Conservation (phyloP, 305 asterid genomes). For the Fraxinus platypoda region DNA sequence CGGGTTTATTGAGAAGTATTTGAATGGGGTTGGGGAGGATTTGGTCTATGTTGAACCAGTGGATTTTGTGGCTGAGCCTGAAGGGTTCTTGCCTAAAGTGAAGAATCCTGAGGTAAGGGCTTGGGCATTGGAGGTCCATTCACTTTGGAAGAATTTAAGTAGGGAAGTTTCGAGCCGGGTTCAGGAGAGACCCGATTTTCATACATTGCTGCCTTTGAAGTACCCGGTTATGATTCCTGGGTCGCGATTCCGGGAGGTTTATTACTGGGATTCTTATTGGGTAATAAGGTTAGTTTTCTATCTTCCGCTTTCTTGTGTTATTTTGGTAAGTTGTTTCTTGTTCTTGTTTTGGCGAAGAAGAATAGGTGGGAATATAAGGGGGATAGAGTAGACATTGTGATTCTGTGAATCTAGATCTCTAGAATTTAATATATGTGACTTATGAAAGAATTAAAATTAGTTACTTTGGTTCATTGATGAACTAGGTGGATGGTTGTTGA, state of each 20-base stretch:
- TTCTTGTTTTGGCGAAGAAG: neutral
- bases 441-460: neutral
- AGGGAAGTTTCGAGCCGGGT: conserved; percentile 69
- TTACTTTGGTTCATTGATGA: neutral
- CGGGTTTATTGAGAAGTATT: conserved; percentile 35
- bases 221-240: conserved; percentile 85
- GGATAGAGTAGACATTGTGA: neutral
- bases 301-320: neutral
- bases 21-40: conserved; percentile 49
- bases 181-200: conserved; percentile 43
- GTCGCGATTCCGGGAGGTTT: conserved; percentile 82
- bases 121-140: conserved; percentile 83
- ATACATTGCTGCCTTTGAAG: conserved; percentile 70
- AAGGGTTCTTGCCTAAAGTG: conserved; percentile 59
- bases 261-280: conserved; percentile 98
- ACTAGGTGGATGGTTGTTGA: neutral
- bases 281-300: conserved; percentile 56
- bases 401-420: neutral
- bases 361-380: neutral
- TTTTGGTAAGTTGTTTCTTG: neutral
- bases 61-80: conserved; percentile 61
- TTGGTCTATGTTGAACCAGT: conserved; percentile 50
- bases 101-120: conserved; percentile 44
- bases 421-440: neutral
- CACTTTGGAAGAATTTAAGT: conserved; percentile 74